These are phyloP conservation scores for Flaveria robusta DNA, from an alignment of 129 eudicot species.

Conservation along the genomic window DNA sequence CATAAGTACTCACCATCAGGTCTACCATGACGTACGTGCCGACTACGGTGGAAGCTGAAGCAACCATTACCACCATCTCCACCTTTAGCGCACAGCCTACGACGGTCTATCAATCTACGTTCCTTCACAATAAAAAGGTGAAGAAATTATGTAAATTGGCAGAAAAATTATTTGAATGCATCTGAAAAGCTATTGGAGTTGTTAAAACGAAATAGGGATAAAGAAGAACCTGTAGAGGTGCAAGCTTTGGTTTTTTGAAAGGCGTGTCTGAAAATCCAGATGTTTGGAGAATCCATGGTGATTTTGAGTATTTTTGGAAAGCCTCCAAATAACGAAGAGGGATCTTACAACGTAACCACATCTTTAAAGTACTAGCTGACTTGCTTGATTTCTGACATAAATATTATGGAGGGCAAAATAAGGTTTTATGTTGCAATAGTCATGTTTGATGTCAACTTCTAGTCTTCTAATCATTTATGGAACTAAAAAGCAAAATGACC, in stretches of 20 bases:
- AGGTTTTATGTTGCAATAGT: background rate
- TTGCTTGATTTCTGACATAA: background rate
- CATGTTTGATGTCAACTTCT: conserved; percentile 3
- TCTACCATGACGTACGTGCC: conserved; percentile 75
- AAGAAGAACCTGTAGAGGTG: conserved; percentile 73
- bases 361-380: conserved; percentile 23
- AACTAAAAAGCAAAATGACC: background rate
- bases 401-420: background rate
- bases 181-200: background rate
- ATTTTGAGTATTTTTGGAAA: conserved; percentile 35
- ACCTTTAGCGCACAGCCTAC: conserved; percentile 80
- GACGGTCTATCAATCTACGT: conserved; percentile 80
- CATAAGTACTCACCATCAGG: conserved; percentile 72
- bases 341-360: conserved; percentile 51
- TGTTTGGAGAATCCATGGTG: conserved; percentile 58
- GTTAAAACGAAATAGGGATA: background rate
- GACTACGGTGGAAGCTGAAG: conserved; percentile 79
- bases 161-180: background rate
- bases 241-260: conserved; percentile 57
- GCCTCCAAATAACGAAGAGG: conserved; percentile 38
- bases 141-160: background rate
- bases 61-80: conserved; percentile 98
- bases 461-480: background rate
- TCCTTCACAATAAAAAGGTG: conserved; percentile 49
- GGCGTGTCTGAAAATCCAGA: conserved; percentile 53